Evolutionary conservation across 1,284 basidiomycete species (phyloP).

Genomic region (Naganishia albida): DNA sequence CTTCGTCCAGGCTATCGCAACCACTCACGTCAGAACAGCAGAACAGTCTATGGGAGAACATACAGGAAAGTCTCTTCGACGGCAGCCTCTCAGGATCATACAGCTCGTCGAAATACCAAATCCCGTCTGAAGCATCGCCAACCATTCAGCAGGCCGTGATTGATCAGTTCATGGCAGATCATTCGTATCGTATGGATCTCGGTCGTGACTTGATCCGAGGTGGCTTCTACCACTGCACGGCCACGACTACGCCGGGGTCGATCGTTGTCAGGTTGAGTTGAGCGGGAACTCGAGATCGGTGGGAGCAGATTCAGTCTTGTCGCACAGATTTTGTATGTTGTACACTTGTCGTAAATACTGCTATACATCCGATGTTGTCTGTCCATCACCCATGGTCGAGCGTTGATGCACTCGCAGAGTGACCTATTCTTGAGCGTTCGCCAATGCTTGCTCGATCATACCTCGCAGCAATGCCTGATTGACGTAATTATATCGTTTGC

Average conservation of each 20-base stretch:
- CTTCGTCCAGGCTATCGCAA: not conserved
- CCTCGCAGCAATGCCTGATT: slow-evolving; percentile 20
- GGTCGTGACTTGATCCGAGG: not conserved
- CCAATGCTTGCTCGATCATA: slow-evolving; percentile 22
- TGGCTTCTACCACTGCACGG: slow-evolving; percentile 1
- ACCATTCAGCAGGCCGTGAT: not conserved
- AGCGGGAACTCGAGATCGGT: not conserved
- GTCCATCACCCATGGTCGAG: not conserved
- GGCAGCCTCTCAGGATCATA: not conserved
- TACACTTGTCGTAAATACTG: not conserved
- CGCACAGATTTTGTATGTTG: not conserved
- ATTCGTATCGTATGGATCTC: slow-evolving; percentile 4
- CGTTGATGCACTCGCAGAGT: too few relatives aligned
- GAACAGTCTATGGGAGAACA: not conserved
- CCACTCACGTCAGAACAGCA: not conserved
- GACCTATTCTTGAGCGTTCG: slow-evolving; percentile 2
- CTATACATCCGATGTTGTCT: not conserved
- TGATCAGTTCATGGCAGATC: slow-evolving; percentile 20
- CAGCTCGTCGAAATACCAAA: not conserved
- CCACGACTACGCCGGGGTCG: slow-evolving; percentile 1
- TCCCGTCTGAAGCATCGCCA: not conserved
- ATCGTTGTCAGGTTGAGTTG: slow-evolving; percentile 1
- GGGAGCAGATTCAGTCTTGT: not conserved
- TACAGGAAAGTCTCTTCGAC: not conserved
- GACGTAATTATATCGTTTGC: slow-evolving; percentile 12